These are phyloP conservation scores for Pulveroboletus sp. DNA, from an alignment of 768 basidiomycete genomes.

Conservation along the genomic window DNA sequence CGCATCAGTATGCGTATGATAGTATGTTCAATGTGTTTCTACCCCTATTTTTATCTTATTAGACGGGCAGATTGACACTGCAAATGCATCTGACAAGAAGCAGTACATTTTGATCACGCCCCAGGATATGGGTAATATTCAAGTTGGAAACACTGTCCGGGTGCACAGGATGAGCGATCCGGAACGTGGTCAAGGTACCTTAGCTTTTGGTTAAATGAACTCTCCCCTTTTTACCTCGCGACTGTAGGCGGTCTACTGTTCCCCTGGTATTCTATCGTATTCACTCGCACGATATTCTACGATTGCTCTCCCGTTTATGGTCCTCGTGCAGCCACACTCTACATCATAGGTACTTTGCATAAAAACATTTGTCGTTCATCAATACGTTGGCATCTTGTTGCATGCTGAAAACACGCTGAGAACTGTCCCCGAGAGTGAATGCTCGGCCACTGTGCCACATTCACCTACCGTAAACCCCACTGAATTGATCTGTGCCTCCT, in stretches of 20 bases:
- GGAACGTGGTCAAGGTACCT: constrained; percentile 56
- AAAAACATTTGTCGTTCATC: neutral
- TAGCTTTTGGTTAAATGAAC: constrained; percentile 31
- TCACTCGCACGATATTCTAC: constrained; percentile 3
- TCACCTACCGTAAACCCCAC: neutral
- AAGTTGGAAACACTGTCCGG: constrained; percentile 61
- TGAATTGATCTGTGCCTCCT: constrained; percentile 19
- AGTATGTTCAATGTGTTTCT: constrained; percentile 39
- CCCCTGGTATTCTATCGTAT: neutral
- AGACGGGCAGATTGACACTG: constrained; percentile 70
- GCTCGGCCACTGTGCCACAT: neutral
- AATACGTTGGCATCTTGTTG: neutral
- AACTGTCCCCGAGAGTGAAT: constrained; percentile 1
- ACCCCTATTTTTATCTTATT: constrained; percentile 4
- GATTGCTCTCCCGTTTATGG: neutral
- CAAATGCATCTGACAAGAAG: constrained; percentile 79
- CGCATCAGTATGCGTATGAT: constrained; percentile 95
- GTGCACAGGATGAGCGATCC: constrained; percentile 78
- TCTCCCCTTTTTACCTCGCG: neutral
- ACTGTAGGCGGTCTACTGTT: neutral
- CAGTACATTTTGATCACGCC: constrained; percentile 96
- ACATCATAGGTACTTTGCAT: neutral
- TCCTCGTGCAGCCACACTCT: neutral
- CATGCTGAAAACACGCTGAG: neutral
- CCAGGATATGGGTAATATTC: constrained; percentile 80